Conservation (phyloP, 2,329 filamentous ascomycete genomes). For the Dactylellina drechsleri region DNA sequence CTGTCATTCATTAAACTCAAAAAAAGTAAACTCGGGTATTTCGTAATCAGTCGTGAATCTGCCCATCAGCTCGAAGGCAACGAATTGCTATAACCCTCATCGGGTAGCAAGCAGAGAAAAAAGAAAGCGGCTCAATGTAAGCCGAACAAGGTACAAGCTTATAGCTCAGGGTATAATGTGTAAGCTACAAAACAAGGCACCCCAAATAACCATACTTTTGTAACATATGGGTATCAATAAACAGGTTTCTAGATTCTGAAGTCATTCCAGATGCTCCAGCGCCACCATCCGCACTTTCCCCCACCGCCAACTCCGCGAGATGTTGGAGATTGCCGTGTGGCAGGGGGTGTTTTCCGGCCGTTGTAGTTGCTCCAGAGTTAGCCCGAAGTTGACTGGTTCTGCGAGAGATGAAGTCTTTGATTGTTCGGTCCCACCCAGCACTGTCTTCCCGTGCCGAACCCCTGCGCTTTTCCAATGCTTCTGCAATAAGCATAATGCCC, state of each 20-base stretch:
- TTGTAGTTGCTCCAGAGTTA: constrained; percentile 61
- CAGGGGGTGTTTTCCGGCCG: constrained; percentile 64
- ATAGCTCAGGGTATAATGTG: constrained; percentile 62
- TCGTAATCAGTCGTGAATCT: constrained; percentile 49
- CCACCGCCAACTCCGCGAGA: constrained; percentile 67
- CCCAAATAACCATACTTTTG: constrained; percentile 64
- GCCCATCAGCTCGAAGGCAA: constrained; percentile 19
- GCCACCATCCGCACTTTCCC: constrained; percentile 57
- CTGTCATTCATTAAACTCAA: constrained; percentile 32
- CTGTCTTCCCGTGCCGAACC: constrained; percentile 63
- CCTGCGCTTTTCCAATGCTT: constrained; percentile 63
- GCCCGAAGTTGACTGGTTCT: constrained; percentile 62
- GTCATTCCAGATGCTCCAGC: constrained; percentile 55
- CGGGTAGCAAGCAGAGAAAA: constrained; percentile 28
- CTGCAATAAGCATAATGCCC: constrained; percentile 69
- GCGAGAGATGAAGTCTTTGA: constrained; percentile 66
- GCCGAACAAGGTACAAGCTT: constrained; percentile 58
- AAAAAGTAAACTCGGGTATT: constrained; percentile 29
- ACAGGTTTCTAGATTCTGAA: constrained; percentile 53
- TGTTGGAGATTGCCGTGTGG: constrained; percentile 68
- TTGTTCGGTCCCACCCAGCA: constrained; percentile 70
- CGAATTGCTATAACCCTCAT: constrained; percentile 32
- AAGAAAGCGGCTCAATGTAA: constrained; percentile 52
- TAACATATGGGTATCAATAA: constrained; percentile 58
- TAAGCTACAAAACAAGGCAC: constrained; percentile 55